Evolutionary conservation across 306 rosid species (phyloP).

Genomic region (Cotoneaster glaucophyllus): DNA sequence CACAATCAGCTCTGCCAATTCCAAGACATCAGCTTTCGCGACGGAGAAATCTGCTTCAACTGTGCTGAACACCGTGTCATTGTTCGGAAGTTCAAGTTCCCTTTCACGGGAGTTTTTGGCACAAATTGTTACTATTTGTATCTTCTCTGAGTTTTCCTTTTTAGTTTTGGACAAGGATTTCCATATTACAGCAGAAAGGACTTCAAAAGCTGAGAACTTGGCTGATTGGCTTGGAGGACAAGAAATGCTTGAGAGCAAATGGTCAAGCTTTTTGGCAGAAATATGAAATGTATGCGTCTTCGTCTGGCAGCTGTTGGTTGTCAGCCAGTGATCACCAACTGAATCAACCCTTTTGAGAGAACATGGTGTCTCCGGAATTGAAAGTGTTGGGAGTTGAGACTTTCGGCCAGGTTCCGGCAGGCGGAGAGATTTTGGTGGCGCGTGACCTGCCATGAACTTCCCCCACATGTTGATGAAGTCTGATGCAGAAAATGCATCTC

Average conservation of each 20-base stretch:
- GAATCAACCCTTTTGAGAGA: slow-evolving; percentile 28
- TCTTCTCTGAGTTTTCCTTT: slow-evolving; percentile 1
- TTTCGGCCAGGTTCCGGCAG: neutral
- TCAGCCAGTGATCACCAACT: slow-evolving; percentile 19
- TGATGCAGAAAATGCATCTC: slow-evolving; percentile 66
- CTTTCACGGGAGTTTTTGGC: neutral
- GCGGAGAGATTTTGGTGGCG: slow-evolving; percentile 24
- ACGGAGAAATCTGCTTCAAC: slow-evolving; percentile 26
- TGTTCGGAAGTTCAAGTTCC: slow-evolving; percentile 31
- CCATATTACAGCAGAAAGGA: slow-evolving; percentile 56
- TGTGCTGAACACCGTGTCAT: slow-evolving; percentile 42
- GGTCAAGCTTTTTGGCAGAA: slow-evolving; percentile 32
- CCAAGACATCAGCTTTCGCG: slow-evolving; percentile 23
- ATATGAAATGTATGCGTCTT: slow-evolving; percentile 40
- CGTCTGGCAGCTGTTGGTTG: slow-evolving; percentile 12
- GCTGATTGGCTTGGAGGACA: neutral
- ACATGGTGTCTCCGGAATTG: slow-evolving; percentile 13
- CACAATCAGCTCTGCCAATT: slow-evolving; percentile 37
- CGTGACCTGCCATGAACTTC: slow-evolving; percentile 27
- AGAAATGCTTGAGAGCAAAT: slow-evolving; percentile 14
- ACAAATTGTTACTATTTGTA: slow-evolving; percentile 42
- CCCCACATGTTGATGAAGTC: slow-evolving; percentile 54
- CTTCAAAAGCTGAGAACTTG: slow-evolving; percentile 32
- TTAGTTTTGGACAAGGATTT: slow-evolving; percentile 37
- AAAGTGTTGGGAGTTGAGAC: neutral